Conservation (phyloP, 2,329 filamentous ascomycete species). For the Ophiostoma angusticollis region DNA sequence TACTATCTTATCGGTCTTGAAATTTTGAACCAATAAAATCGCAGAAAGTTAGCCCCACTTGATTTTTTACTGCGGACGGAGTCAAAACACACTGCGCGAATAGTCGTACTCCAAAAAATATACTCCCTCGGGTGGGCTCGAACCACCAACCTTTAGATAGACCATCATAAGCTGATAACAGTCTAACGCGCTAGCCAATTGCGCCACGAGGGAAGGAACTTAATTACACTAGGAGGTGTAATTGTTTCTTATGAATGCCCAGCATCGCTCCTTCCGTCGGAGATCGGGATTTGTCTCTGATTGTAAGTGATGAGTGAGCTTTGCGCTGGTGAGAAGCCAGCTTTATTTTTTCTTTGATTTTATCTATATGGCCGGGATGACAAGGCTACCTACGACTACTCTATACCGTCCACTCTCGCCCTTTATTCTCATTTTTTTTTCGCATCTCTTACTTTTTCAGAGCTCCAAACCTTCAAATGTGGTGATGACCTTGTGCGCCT, state of each 20-base stretch:
- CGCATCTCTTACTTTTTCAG: not conserved
- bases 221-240: not conserved
- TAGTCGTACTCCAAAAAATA: not conserved
- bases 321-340: no score
- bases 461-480: constrained; percentile 20
- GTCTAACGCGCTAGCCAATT: constrained; percentile 17
- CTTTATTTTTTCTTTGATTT: not conserved
- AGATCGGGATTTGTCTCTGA: no score
- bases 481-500: constrained; percentile 18
- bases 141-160: constrained; percentile 17
- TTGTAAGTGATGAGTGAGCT: no score
- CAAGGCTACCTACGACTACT: no score
- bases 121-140: constrained; percentile 15
- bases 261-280: no score
- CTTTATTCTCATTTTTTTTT: not conserved
- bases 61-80: no score
- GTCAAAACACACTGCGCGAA: no score
- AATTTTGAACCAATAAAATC: not conserved
- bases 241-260: not conserved
- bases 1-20: no score
- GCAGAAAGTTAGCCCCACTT: no score
- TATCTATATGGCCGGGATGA: no score
- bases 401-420: not conserved
- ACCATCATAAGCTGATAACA: constrained; percentile 13
- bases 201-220: constrained; percentile 14